phyloP scores from a whole-genome alignment of 176 grass and related monocot species.

The Thalia dealbata region DNA sequence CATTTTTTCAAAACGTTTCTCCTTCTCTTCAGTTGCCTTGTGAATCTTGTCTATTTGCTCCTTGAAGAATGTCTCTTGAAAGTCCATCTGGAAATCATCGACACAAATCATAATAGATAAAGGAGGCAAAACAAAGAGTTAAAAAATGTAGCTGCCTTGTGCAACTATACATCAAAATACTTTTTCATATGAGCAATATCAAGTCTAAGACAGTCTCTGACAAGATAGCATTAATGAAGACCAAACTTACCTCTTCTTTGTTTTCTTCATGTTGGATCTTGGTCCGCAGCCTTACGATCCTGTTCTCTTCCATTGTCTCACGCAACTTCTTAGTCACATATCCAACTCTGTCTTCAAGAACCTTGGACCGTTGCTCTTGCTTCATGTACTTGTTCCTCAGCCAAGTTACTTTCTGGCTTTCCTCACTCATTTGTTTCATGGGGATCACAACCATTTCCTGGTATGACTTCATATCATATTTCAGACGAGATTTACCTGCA shows the following conservation, averaged over 20 bases:
- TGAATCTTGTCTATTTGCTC: constrained; percentile 58
- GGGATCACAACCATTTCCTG: constrained; percentile 76
- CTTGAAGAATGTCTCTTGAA: constrained; percentile 57
- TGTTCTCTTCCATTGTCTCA: constrained; percentile 41
- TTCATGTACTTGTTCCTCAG: constrained; percentile 57
- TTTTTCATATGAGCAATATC: too few relatives aligned
- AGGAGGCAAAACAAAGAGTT: background rate
- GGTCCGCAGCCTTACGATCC: constrained; percentile 37
- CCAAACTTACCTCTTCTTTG: constrained; percentile 64
- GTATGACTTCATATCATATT: constrained; percentile 74
- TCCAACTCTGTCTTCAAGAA: constrained; percentile 43
- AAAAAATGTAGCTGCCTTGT: too few relatives aligned
- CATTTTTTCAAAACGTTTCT: constrained; percentile 39
- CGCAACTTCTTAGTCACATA: constrained; percentile 39
- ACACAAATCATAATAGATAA: constrained; percentile 1
- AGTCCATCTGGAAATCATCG: constrained; percentile 51
- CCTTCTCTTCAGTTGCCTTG: constrained; percentile 51
- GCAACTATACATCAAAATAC: too few relatives aligned
- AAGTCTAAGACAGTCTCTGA: background rate
- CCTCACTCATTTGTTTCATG: constrained; percentile 83
- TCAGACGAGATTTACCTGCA: constrained; percentile 58
- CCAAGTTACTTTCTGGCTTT: constrained; percentile 62
- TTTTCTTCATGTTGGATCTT: constrained; percentile 54
- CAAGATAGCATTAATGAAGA: background rate
- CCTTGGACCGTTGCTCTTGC: constrained; percentile 42